phyloP scores from a whole-genome alignment of 176 grass and related monocot species.

The Pharus latifolius region DNA sequence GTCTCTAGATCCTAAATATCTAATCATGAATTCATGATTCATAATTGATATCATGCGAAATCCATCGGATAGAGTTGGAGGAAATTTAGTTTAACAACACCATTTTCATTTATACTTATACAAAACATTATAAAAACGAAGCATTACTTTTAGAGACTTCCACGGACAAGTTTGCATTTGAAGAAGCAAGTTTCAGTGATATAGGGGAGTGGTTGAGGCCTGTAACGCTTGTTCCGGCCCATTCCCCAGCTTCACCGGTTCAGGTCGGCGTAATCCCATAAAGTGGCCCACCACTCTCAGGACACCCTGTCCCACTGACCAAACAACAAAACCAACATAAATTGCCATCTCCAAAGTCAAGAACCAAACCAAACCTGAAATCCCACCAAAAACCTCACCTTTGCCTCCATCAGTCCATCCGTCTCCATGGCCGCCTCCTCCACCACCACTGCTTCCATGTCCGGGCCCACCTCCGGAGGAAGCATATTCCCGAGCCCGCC shows the following conservation, averaged over 20 bases:
- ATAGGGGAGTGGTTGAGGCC: not conserved
- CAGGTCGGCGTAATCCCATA: not conserved
- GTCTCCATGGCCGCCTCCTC: slow-evolving; percentile 30
- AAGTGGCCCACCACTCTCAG: not conserved
- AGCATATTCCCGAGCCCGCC: slow-evolving; percentile 37
- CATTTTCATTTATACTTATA: no score
- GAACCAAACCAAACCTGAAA: not conserved
- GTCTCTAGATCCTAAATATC: no score
- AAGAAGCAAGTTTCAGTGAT: not conserved
- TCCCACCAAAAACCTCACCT: slow-evolving; percentile 1
- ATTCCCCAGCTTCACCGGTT: not conserved
- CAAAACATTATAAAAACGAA: no score
- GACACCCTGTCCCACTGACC: not conserved
- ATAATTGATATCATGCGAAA: no score
- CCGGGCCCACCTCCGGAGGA: not conserved
- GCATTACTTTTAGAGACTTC: not conserved
- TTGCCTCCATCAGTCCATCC: not conserved
- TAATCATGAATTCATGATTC: no score
- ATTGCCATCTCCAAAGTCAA: not conserved
- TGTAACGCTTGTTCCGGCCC: not conserved
- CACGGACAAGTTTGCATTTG: not conserved
- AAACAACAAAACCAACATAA: not conserved
- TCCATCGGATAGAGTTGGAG: no score
- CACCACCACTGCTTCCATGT: not conserved
- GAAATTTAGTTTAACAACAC: no score